Conservation (phyloP, 2,329 filamentous ascomycete species). For the Neofusicoccum kwambonambiense region DNA sequence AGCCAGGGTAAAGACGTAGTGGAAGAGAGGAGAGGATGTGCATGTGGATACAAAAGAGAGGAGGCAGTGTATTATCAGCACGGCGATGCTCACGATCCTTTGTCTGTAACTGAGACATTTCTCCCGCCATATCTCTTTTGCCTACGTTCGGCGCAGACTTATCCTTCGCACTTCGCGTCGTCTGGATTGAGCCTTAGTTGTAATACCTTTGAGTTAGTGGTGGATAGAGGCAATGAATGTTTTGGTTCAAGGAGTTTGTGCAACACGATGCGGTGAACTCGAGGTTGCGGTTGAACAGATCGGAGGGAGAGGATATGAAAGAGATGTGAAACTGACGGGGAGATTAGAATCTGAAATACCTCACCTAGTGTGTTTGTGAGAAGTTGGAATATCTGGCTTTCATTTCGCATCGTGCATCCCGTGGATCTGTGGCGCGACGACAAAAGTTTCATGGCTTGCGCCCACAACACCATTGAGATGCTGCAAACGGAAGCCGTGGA, state of each 20-base stretch:
- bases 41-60: conserved; percentile 10
- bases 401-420: background rate
- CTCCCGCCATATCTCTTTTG: background rate
- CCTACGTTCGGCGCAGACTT: background rate
- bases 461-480: background rate
- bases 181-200: background rate
- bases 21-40: background rate
- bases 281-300: background rate
- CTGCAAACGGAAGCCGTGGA: background rate
- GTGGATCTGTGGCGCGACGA: background rate
- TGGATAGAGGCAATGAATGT: conserved; percentile 3
- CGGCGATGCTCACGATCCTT: background rate
- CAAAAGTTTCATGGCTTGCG: background rate
- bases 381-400: background rate
- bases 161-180: background rate
- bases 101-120: background rate
- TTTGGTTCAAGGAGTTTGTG: background rate
- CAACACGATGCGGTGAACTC: background rate
- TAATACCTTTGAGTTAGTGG: background rate
- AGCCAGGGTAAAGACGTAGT: background rate
- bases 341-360: background rate
- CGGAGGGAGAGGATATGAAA: background rate
- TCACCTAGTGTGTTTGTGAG: background rate
- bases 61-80: background rate
- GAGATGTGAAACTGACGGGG: background rate